Evolutionary conservation across 148 eudicot species (phyloP), one percentile per base, ranked within the genome.

Genomic region (Fagopyrum esculentum): DNA sequence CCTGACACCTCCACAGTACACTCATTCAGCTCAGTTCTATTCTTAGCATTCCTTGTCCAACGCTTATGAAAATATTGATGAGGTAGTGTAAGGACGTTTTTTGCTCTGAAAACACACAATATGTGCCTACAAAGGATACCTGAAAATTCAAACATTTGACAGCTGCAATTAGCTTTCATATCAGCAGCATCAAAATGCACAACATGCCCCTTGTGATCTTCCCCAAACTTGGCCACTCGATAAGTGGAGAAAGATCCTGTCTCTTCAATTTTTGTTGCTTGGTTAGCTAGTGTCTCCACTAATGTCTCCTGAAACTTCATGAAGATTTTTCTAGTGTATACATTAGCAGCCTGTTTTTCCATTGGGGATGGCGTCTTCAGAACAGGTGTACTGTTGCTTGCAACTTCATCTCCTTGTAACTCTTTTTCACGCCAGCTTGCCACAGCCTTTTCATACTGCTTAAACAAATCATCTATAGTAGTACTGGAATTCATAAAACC

Each of bases 311-410:
- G 87, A 69, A 85, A 85, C 82, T 82, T 85, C 40, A 68, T 78
- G 55, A 85, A 85, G 69, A 80, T 59, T 55, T 61, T 78, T 72
- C 79, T 57, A 30, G 87, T 85, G 74, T 78, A 85, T 71, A 80
- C 17, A 26, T 59, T 66, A 69, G 85, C 87, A 45, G 80, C 85
- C 76, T 85, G 87, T 78, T 85, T 85, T 79, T 85, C 87, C 85
- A 85, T 80, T 4, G 87, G 85, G 45, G 87, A 85, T 1, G 87
- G 85, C 63, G 85, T 82, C 82, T 80, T 85, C 75, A 82, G 45
- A 54, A 82, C 64, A 29, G 85, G 85, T 45, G 56, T 70, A 50
- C 78, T 70, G 26, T 78, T 80, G 35, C 59, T 49, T 3, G 83
- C 80, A 73, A 82, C 78, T 43, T 82, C 80, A 47, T 85, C 85